Base-by-base conservation (phyloP, 805 yeast species). In the Gaillardinia entomophila region DNA sequence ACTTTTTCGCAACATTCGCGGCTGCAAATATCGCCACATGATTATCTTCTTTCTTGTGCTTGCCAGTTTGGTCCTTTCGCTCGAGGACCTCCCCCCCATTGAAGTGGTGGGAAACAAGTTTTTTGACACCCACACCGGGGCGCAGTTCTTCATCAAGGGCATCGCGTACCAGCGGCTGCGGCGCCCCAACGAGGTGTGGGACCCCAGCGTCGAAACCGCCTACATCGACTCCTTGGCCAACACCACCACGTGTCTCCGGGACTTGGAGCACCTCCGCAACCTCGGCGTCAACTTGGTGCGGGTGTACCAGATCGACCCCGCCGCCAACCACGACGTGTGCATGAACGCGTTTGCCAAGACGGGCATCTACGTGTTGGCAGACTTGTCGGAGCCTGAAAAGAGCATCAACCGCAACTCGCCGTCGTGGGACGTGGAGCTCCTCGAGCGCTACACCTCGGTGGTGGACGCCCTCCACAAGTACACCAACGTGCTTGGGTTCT, bases 131-230 rank as follows among this genome's bases (percentile, higher is more conserved):
- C 68, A 66, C 43, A 75, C 79, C 43, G 90, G 88, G 8, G 73
- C 82, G 27, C 95, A 86, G 62, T 89, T 89, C 62, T 89, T 79
- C 60, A 73, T 89, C 50, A 80, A 77, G 50, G 97, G 97, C 44
- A 73, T 87, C 32, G 95, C 95, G 0, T 87, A 88, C 60, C 96
- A 88, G 61, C 78, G 81, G 27, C 73, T 79, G 44, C 68, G 78
- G 11, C 73, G 75, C 32, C 66, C 65, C 41, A 49, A 48, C 48
- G 46, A 53, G 49, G 17, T 31, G 41, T 51, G 42, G 28, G 49
- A 46, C 22, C 41, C 40, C 10, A 33, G 39, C 2, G 32, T 41
- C 4, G 51, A 41, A 15, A 37, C 50, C 14, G 45, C 55, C 10
- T 72, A 66, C 41, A 68, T 75, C 29, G 97, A 90, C 59, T 95